Percentiles rank a stretch among this genome's conserved stretches.
These are phyloP conservation scores for Cyberlindnera euphorbiae DNA, from an alignment of 805 yeast species.

Conservation along the genomic window DNA sequence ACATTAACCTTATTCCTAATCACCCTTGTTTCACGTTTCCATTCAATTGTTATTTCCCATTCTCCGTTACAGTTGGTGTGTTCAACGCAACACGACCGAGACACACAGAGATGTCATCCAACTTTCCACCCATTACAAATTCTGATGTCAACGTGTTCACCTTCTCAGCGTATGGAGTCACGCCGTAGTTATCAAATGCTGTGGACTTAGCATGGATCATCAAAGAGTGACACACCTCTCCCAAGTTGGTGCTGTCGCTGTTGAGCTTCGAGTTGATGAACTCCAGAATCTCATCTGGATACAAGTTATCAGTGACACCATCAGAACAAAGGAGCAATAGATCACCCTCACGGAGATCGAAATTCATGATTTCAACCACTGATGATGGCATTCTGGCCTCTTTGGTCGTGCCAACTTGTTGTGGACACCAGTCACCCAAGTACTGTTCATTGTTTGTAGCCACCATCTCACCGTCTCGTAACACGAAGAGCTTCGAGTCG, in stretches of 20 bases:
- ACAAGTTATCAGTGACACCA: conserved; percentile 50
- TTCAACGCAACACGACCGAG: conserved; percentile 38
- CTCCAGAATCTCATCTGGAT: conserved; percentile 41
- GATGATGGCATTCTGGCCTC: conserved; percentile 39
- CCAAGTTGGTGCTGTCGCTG: conserved; percentile 28
- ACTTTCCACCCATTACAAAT: conserved; percentile 45
- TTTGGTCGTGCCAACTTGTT: conserved; percentile 51
- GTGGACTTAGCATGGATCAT: conserved; percentile 41
- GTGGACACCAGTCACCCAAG: conserved; percentile 43
- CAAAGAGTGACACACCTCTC: conserved; percentile 36
- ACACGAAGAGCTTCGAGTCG: conserved; percentile 44
- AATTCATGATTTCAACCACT: conserved; percentile 41
- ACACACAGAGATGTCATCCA: conserved; percentile 51
- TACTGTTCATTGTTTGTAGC: conserved; percentile 43
- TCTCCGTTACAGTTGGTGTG: too few relatives aligned
- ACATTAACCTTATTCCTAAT: too few relatives aligned
- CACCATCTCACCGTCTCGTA: conserved; percentile 41
- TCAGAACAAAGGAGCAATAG: conserved; percentile 45
- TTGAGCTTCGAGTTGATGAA: conserved; percentile 32
- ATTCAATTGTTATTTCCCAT: too few relatives aligned
- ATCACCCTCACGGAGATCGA: conserved; percentile 37
- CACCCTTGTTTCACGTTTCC: too few relatives aligned
- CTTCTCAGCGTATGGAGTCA: conserved; percentile 49
- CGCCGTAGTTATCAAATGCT: conserved; percentile 49
- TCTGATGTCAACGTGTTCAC: conserved; percentile 35